Evolutionary conservation across 2,329 filamentous ascomycete species (phyloP), one percentile per base, ranked within the genome.

Genomic region (Penicillium sp.): DNA sequence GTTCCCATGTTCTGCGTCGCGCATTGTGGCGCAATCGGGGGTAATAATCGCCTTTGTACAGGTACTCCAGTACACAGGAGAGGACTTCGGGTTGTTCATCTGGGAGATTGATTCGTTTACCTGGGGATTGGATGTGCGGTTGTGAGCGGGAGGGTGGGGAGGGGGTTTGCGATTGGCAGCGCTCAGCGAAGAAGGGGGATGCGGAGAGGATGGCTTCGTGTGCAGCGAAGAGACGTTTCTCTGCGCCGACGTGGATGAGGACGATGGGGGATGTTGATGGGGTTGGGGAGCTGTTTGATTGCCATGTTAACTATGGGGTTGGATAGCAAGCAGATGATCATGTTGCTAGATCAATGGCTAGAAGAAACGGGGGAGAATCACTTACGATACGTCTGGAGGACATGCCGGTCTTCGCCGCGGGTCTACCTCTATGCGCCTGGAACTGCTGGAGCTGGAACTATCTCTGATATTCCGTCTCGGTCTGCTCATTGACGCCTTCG

Each of bases 41-140:
- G 67, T 88, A 93, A 78, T 96, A 96, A 76, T 96, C 93, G 62
- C 92, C 92, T 77, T 96, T 96, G 83, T 96, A 96, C 55, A 97
- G 86, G 67, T 89, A 96, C 72, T 97, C 93, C 55, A 97, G 86
- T 11, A 97, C 83, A 6, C 89, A 92, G 8, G 91, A 96, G 75
- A 97, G 93, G 69, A 96, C 88, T 73, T 96, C 92, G 21, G 93
- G 92, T 66, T 93, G 88, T 75, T 96, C 93, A 59, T 93, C 87
- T 1, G 91, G 89, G 2, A 96, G 85, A 51, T 88, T 83, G 72
- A 96, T 89, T 54, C 88, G 87, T 77, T 91, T 92, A 71, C 80
- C 81, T 48, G 74, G 72, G 16, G 53, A 47, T 11, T 59, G 58
- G 47, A 61, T 54, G 33, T 53, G 54, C 8, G 53, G 56, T 21